These are phyloP conservation scores for Penicillium fimorum DNA, from an alignment of 495 filamentous ascomycete genomes.

Conservation along the genomic window DNA sequence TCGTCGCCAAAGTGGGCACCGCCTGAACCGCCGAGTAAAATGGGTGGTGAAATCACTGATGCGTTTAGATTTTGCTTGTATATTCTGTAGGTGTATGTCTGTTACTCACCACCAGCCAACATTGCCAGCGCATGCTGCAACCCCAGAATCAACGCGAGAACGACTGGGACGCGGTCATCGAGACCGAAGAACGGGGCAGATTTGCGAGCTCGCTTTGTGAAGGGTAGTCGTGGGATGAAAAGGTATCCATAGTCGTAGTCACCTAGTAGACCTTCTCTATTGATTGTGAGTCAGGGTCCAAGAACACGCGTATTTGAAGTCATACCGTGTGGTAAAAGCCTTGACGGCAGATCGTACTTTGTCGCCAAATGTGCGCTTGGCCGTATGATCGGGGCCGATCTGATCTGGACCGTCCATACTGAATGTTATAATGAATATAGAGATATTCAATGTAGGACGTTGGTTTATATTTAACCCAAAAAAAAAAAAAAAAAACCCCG, in stretches of 20 bases:
- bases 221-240: constrained; percentile 79
- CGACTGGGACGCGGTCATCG: constrained; percentile 75
- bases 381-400: constrained; percentile 48
- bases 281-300: constrained; percentile 22
- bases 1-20: constrained; percentile 64
- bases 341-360: constrained; percentile 35
- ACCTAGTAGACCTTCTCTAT: constrained; percentile 74
- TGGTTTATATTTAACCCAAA: background rate
- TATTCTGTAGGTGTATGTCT: background rate
- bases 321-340: constrained; percentile 52
- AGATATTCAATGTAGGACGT: background rate
- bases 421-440: constrained; percentile 3
- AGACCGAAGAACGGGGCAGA: constrained; percentile 85
- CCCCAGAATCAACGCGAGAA: constrained; percentile 70
- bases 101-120: constrained; percentile 55
- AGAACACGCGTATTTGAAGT: background rate
- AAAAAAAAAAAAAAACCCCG: constrained; percentile 7
- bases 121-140: constrained; percentile 70
- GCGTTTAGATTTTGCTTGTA: background rate
- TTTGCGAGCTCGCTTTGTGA: constrained; percentile 63
- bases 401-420: constrained; percentile 50
- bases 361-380: constrained; percentile 41
- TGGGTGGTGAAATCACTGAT: constrained; percentile 71
- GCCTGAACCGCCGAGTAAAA: constrained; percentile 64
- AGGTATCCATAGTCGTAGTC: constrained; percentile 82